Conservation (phyloP, 2,329 filamentous ascomycete genomes). For the Coniella lustricola region DNA sequence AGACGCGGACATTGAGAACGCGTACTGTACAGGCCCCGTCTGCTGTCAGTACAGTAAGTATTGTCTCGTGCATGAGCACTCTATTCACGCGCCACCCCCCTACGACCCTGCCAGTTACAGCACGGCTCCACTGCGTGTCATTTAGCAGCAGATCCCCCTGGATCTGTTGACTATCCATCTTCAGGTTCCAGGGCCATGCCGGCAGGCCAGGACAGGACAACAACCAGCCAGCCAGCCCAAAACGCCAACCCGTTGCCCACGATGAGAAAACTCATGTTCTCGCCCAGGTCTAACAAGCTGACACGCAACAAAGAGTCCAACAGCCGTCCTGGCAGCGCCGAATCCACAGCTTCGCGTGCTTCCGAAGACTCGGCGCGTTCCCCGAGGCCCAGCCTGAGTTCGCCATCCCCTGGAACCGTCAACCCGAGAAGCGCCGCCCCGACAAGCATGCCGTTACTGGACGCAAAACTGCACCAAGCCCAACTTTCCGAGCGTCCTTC, state of each 20-base stretch:
- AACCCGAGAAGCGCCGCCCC: constrained; percentile 5
- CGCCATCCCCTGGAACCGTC: constrained; percentile 8
- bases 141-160: constrained; percentile 13
- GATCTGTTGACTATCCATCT: constrained; percentile 18
- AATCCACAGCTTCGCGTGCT: constrained; percentile 12
- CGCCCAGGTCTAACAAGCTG: constrained; percentile 15
- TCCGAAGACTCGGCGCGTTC: constrained; percentile 12
- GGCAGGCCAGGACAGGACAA: constrained; percentile 11
- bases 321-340: constrained; percentile 14
- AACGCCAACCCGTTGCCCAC: constrained; percentile 9
- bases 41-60: too few relatives aligned
- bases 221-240: not conserved
- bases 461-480: constrained; percentile 15
- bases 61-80: constrained; percentile 11
- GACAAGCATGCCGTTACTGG: constrained; percentile 3
- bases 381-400: constrained; percentile 13
- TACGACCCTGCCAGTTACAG: constrained; percentile 1
- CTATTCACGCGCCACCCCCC: constrained; percentile 10
- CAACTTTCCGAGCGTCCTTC: constrained; percentile 19
- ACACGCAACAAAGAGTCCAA: constrained; percentile 15
- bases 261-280: constrained; percentile 17
- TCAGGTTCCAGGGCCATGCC: constrained; percentile 12
- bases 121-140: constrained; percentile 16
- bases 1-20: constrained; percentile 3
- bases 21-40: too few relatives aligned